Evolutionary conservation across 2,329 filamentous ascomycete species (phyloP).

Genomic region (Alternaria infectoria): DNA sequence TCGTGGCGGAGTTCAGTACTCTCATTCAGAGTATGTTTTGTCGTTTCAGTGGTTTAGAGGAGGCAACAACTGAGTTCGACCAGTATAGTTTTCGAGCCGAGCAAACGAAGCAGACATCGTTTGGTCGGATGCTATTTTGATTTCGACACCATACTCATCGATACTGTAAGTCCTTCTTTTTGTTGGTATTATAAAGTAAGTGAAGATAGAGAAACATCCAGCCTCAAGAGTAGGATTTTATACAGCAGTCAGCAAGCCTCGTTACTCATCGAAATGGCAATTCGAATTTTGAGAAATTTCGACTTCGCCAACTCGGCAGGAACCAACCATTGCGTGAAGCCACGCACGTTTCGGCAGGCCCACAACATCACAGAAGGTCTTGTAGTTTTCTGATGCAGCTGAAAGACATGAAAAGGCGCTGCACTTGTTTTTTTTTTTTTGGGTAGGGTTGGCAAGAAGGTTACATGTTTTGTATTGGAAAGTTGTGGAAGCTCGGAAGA

Average conservation of each 20-base stretch:
- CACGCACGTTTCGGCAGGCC: not conserved
- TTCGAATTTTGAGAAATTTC: not conserved
- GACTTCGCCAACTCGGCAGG: not conserved
- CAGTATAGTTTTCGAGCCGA: not conserved
- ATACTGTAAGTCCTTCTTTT: not conserved
- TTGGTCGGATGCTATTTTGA: no score
- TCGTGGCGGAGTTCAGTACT: not conserved
- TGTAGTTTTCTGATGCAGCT: not conserved
- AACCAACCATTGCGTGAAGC: rapidly evolving
- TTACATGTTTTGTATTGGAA: no score
- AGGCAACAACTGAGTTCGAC: not conserved
- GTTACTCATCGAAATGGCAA: no score
- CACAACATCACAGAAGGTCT: rapidly evolving
- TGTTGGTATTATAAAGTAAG: not conserved
- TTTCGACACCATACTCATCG: not conserved
- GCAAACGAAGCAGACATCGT: not conserved
- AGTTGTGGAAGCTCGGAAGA: no score
- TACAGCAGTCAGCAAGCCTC: not conserved
- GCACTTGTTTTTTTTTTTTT: no score
- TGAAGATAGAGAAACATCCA: not conserved
- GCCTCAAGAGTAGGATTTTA: not conserved
- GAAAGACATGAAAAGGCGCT: no score
- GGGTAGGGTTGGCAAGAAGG: not conserved
- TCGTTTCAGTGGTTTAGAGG: not conserved
- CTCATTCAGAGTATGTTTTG: not conserved